Evolutionary conservation across 163 green algal species (phyloP), one percentile per base, ranked within the genome.

Genomic region (Volvox carteri): DNA sequence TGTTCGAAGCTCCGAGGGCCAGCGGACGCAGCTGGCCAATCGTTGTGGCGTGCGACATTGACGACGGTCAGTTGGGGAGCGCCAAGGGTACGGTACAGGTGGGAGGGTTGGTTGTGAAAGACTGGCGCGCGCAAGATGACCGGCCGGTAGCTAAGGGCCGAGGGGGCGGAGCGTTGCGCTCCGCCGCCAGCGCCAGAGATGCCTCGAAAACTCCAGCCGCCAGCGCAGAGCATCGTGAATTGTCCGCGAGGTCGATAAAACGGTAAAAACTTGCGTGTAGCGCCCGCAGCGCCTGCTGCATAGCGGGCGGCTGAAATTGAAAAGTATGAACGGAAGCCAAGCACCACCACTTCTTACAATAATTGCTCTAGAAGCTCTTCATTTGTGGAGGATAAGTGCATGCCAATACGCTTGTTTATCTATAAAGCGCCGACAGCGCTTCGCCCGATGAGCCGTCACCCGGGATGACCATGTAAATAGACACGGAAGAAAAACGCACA

Each of bases 1-100:
- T 95, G 52, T 28, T 84, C 79, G 86, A 98, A 96, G 37, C 16
- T 87, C 4, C 44, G 65, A 4, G 81, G 46, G 28, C 33, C 16
- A 28, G 65, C 44, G 16, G 78, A 21, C 25, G 42, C 54, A 23
- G 77, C 39, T 3, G 39, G 30, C 33, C 35, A 30, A 3, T 39
- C 41, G 67, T 25, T 74, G 68, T 35, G 33, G 19, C 83, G 83
- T 8, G 46, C 73, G n/a, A 88, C 83, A 70, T 88, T 81, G 12
- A 88, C 83, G 14, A 88, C 50, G 6, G 83, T 88, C 0, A 88
- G 67, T 67, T 88, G 83, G 18, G 68, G 83, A n/a, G 48, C 50
- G 35, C 68, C 25, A 1, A 72, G 44, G 0, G 62, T 70, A 19
- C 80, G 80, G 65, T 50, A 87, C 9, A 58, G n/a, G 78, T 5